Percentiles rank a stretch among this genome's conserved stretches.
Conservation (phyloP, 1,284 basidiomycete species). For the Violaceomyces palustris region DNA sequence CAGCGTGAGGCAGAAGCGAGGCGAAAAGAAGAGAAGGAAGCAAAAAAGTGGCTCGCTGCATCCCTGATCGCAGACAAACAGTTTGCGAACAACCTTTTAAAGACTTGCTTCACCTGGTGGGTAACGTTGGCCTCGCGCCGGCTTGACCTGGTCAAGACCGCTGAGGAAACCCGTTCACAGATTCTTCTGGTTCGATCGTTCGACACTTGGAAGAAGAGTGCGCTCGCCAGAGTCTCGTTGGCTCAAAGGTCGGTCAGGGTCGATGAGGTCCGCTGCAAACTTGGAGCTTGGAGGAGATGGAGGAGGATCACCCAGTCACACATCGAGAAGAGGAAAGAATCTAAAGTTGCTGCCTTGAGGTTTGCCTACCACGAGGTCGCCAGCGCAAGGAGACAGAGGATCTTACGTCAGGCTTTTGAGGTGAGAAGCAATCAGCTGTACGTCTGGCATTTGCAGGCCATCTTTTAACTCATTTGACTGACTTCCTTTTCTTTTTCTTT, state of each 20-base stretch:
- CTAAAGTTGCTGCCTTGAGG: slow-evolving; percentile 16
- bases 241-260: slow-evolving; percentile 8
- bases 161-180: slow-evolving; percentile 7
- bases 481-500: too few species aligned
- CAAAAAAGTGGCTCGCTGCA: not conserved
- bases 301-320: slow-evolving; percentile 3
- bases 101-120: slow-evolving; percentile 28
- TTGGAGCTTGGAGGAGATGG: slow-evolving; percentile 28
- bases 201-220: slow-evolving; percentile 10
- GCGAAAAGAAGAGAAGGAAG: slow-evolving; percentile 8
- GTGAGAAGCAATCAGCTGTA: too few species aligned
- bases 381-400: slow-evolving; percentile 1
- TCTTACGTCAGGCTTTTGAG: slow-evolving; percentile 3
- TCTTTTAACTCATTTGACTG: too few species aligned
- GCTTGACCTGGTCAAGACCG: slow-evolving; percentile 6
- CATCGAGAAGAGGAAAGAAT: slow-evolving; percentile 11
- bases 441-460: too few species aligned
- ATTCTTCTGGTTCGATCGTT: slow-evolving; percentile 13
- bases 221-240: too few species aligned
- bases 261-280: slow-evolving; percentile 22
- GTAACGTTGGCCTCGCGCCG: slow-evolving; percentile 13
- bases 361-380: slow-evolving; percentile 16
- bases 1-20: slow-evolving; percentile 6
- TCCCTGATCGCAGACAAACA: slow-evolving; percentile 11
- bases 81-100: slow-evolving; percentile 8